phyloP scores from a whole-genome alignment of 2,329 filamentous ascomycete genomes.

The Colletotrichum truncatum region DNA sequence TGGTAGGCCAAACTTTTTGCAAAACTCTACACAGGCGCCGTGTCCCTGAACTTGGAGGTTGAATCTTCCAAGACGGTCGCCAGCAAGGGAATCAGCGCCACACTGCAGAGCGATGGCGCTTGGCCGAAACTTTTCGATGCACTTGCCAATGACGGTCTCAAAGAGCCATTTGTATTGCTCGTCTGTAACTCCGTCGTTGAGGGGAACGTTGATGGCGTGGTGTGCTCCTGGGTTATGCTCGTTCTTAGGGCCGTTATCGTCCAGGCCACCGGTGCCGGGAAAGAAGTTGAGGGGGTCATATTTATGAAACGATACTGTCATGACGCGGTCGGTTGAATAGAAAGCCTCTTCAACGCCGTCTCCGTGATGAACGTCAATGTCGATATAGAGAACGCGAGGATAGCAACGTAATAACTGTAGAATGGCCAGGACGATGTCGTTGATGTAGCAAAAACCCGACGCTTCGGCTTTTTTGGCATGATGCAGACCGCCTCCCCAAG shows the following conservation, averaged over 20 bases:
- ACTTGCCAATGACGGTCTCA: slow-evolving; percentile 79
- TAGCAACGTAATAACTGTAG: slow-evolving; percentile 85
- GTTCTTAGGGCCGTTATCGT: slow-evolving; percentile 84
- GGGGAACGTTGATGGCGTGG: slow-evolving; percentile 88
- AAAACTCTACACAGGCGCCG: slow-evolving; percentile 88
- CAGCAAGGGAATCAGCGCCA: slow-evolving; percentile 92
- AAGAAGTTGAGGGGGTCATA: slow-evolving; percentile 88
- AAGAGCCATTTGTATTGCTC: slow-evolving; percentile 89
- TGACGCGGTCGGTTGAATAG: slow-evolving; percentile 87
- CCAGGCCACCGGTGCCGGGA: slow-evolving; percentile 87
- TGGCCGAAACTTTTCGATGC: slow-evolving; percentile 86
- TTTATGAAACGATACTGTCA: slow-evolving; percentile 96
- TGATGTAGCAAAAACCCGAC: slow-evolving; percentile 98
- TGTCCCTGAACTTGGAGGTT: slow-evolving; percentile 97
- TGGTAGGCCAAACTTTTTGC: slow-evolving; percentile 82
- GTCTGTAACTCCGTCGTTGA: slow-evolving; percentile 91
- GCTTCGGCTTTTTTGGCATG: slow-evolving; percentile 96
- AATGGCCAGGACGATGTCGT: slow-evolving; percentile 95
- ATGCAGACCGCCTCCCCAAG: slow-evolving; percentile 96
- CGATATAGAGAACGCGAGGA: slow-evolving; percentile 90
- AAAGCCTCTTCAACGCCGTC: slow-evolving; percentile 93
- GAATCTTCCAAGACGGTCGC: slow-evolving; percentile 93
- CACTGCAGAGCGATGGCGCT: slow-evolving; percentile 94
- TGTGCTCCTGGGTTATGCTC: slow-evolving; percentile 88
- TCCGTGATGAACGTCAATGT: slow-evolving; percentile 92